Evolutionary conservation across 1,284 basidiomycete species (phyloP), one percentile per base, ranked within the genome.

Genomic region (Singerocomus inundabilis): DNA sequence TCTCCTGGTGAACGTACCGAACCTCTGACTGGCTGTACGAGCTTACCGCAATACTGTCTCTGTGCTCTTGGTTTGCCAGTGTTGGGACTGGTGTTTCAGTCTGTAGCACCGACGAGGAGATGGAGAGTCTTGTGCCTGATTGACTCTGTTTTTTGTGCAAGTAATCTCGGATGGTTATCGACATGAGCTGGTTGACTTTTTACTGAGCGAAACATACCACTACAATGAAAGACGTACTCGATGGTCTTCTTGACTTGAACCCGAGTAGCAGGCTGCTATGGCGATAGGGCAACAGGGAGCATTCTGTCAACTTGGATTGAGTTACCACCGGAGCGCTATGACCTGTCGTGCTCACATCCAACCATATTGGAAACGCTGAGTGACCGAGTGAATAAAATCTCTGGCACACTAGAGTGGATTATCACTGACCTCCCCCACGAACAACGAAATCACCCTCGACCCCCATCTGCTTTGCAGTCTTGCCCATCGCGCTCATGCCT

Each of bases 251-350:
- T 80, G 74, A 44, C 84, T 85, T 38, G 86, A 87, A 25, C 88
- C 88, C n/a, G 87, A 89, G 67, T 88, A 91, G 54, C 82, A 85
- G 10, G 81, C 88, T 31, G 81, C 81, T n/a, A 91, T 71, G 6
- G 82, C 88, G 53, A 91, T 88, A 2, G 88, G 88, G 62, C 85
- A 87, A 58, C 85, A 86, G 24, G 79, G 82, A n/a, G 85, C 86
- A 54, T 88, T 90, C 88, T 90, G 55, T 58, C 13, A 45, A 37
- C 33, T 31, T 32, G 49, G 18, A 21, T 51, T 56, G 48, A 45
- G 30, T 29, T 37, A 42, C 46, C 18, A 42, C 29, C 28, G 50
- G 42, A 36, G 28, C 31, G 42, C 28, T 10, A 34, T 32, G 31
- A 46, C 21, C 6, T 31, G 43, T 34, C 26, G 31, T 36, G 46